These are phyloP conservation scores for Penicillium sp. DNA, from an alignment of 2,329 filamentous ascomycete genomes.

Conservation along the genomic window DNA sequence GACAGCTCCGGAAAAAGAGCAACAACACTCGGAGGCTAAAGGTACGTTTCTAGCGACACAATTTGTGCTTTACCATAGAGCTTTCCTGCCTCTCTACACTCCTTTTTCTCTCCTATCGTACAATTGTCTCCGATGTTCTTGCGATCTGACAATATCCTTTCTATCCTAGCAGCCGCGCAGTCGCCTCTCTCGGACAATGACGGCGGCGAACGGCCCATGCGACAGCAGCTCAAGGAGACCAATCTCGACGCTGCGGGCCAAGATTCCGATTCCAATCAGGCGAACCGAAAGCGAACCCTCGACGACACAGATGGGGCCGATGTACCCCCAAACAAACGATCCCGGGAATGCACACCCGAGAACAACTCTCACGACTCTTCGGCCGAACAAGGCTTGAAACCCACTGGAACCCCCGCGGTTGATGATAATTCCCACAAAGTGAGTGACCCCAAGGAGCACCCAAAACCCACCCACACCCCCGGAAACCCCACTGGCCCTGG, in stretches of 20 bases:
- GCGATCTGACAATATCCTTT: constrained; percentile 11
- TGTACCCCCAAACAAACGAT: constrained; percentile 41
- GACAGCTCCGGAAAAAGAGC: constrained; percentile 5
- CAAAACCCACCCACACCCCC: neutral
- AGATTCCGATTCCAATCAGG: constrained; percentile 9
- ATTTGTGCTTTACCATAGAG: neutral
- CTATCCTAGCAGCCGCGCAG: constrained; percentile 20
- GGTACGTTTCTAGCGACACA: neutral
- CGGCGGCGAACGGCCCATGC: constrained; percentile 54
- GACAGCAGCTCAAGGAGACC: constrained; percentile 60
- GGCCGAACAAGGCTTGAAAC: constrained; percentile 13
- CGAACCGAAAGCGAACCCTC: constrained; percentile 35
- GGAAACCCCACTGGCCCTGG: neutral
- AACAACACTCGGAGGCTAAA: constrained; percentile 1
- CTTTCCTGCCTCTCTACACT: neutral
- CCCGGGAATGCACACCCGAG: constrained; percentile 40
- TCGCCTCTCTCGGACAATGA: constrained; percentile 39
- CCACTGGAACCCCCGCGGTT: neutral
- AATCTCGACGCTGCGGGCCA: constrained; percentile 47
- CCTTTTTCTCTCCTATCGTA: neutral
- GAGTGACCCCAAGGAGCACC: neutral
- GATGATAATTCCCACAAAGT: neutral
- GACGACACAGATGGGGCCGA: constrained; percentile 30
- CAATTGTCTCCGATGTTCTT: neutral
- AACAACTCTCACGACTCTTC: neutral